Base-by-base conservation (phyloP, 768 basidiomycete species). In the Cystoderma amianthinum region DNA sequence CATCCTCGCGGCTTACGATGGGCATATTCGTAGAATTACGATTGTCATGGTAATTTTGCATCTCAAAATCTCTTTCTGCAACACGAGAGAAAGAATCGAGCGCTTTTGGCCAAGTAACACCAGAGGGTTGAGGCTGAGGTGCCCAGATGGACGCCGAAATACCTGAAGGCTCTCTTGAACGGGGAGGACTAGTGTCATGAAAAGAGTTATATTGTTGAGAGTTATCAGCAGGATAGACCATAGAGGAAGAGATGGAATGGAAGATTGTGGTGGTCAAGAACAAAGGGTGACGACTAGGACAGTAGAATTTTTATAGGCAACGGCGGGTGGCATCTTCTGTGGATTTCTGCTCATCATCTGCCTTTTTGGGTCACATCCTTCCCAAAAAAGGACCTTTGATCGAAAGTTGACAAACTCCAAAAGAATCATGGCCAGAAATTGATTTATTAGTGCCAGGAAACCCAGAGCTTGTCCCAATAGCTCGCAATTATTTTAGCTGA, bases 81-180 rank as follows among this genome's bases (percentile, higher is more conserved):
- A 67, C 69, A 24, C 74, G 71, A 40, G 72, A 72, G 51, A 81
- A 81, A 3, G 80, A 63, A 44, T 82, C 80, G 24, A 83, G 61
- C 25, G 81, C 66, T 45, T 69, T 70, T 16, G 85, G 82, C 86
- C 86, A 90, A 10, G 77, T 72, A 4, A 67, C 54, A 15, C 81
- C 81, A 12, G 74, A 71, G 4, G 75, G 74, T 57, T 82, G 84
- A 3, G 85, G 82, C 55, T 82, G 84, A 5, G 86, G 86, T 1
- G 87, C 87, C 86, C 86, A 90, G 47, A 90, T 89, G 38, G 85
- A 86, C 11, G 69, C 70, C 42, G 65, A 51, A 36, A 69, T 64
- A 5, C 69, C 68, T 28, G 64, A 52, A 10, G 59, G 54, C 43
- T 64, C 66, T 18, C 73, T 65, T 22, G 61, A 50, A 49, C 67